These are phyloP conservation scores for Neotropicomus parvogracilis DNA, from an alignment of 1,284 basidiomycete genomes.

Conservation along the genomic window DNA sequence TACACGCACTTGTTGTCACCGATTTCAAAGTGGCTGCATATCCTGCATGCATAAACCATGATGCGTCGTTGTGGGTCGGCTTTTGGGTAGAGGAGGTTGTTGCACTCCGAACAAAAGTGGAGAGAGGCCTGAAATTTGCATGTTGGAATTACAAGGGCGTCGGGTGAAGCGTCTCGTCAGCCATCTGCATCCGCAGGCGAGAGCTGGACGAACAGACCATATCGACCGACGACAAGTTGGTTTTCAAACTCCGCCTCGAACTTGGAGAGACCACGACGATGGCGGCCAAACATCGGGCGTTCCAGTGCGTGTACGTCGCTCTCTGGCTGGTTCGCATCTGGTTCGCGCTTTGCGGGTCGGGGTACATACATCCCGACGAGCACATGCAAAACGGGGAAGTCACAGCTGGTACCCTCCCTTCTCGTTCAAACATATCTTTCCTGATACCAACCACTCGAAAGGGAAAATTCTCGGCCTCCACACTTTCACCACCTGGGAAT, in stretches of 20 bases:
- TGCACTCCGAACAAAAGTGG: slow-evolving; percentile 88
- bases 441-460: slow-evolving; percentile 19
- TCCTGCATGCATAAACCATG: slow-evolving; percentile 91
- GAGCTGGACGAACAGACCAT: slow-evolving; percentile 28
- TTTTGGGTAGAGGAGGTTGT: slow-evolving; percentile 92
- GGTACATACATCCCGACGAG: slow-evolving; percentile 44
- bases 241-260: slow-evolving; percentile 29
- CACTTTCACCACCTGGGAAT: slow-evolving; percentile 38
- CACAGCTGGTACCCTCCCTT: slow-evolving; percentile 33
- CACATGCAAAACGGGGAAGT: slow-evolving; percentile 42
- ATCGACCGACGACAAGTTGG: slow-evolving; percentile 10
- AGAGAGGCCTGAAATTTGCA: slow-evolving; percentile 56
- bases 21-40: slow-evolving; percentile 86
- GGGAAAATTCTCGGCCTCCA: slow-evolving; percentile 32
- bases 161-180: slow-evolving; percentile 15
- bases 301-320: slow-evolving; percentile 19
- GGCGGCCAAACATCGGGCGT: slow-evolving; percentile 12
- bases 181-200: slow-evolving; percentile 1
- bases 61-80: slow-evolving; percentile 83
- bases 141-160: not conserved
- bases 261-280: not conserved
- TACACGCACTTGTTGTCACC: slow-evolving; percentile 89
- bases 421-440: not conserved
- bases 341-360: slow-evolving; percentile 35
- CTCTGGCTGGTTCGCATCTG: slow-evolving; percentile 32